phyloP scores from a whole-genome alignment of 352 stramenopile genomes.

The Blastocystis sp. region DNA sequence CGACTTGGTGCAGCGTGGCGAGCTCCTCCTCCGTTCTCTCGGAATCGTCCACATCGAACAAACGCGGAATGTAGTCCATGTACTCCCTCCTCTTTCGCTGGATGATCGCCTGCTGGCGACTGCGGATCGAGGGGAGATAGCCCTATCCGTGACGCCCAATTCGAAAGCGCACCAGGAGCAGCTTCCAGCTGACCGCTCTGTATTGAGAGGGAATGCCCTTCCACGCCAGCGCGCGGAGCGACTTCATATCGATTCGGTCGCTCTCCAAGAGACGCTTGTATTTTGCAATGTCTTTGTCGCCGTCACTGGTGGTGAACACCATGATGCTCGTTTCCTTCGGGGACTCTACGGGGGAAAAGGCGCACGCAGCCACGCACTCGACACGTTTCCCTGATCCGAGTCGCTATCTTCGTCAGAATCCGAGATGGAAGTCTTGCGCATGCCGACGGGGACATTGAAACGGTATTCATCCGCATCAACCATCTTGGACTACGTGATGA shows the following conservation, averaged over 20 bases:
- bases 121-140: conserved; percentile 93
- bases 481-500: conserved; percentile 30
- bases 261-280: conserved; percentile 78
- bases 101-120: conserved; percentile 87
- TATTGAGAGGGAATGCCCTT: conserved; percentile 85
- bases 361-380: background rate
- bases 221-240: conserved; percentile 88
- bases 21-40: conserved; percentile 91
- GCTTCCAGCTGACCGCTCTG: conserved; percentile 89
- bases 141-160: conserved; percentile 77
- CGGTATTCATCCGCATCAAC: conserved; percentile 61
- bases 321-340: background rate
- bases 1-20: conserved; percentile 86
- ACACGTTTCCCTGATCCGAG: conserved; percentile 6
- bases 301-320: conserved; percentile 15
- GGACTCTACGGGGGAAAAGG: background rate
- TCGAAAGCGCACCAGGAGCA: conserved; percentile 82
- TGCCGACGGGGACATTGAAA: conserved; percentile 68
- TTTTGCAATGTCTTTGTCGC: conserved; percentile 61
- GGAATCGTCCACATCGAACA: conserved; percentile 90
- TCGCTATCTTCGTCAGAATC: conserved; percentile 28
- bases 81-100: conserved; percentile 94
- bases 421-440: conserved; percentile 16
- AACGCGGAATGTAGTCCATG: conserved; percentile 84
- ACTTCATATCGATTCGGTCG: conserved; percentile 84